A percentile compares a stretch with the other conserved stretches of the same genome.
Evolutionary conservation across 441 rosid species (phyloP).

Genomic region (Adansonia madagascariensis): DNA sequence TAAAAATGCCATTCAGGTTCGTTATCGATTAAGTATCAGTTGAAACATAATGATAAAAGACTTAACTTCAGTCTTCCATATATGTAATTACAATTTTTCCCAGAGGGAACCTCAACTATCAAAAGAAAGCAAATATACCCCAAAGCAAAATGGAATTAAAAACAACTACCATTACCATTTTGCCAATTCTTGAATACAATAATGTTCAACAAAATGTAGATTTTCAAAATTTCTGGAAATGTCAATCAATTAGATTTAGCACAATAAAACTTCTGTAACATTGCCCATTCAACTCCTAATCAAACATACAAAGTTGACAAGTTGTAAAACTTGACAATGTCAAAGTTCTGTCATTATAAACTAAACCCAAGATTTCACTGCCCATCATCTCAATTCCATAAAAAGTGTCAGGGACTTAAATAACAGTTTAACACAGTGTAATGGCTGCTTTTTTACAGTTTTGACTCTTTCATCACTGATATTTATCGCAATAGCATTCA

Average conservation of each 20-base stretch:
- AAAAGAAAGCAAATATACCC: slow-evolving; percentile 1
- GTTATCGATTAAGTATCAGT: too few relatives aligned
- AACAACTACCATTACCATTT: neutral
- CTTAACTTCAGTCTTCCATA: neutral
- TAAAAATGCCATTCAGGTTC: too few relatives aligned
- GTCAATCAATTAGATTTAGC: neutral
- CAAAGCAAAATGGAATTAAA: neutral
- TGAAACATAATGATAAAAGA: too few relatives aligned
- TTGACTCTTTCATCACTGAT: too few relatives aligned
- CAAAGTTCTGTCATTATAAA: neutral
- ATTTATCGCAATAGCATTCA: too few relatives aligned
- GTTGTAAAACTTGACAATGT: neutral
- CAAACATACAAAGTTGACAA: neutral
- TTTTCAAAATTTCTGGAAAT: neutral
- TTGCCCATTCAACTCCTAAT: neutral
- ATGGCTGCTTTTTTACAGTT: too few relatives aligned
- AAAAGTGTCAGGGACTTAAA: too few relatives aligned
- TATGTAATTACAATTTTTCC: neutral
- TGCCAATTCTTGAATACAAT: neutral
- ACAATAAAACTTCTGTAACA: slow-evolving; percentile 2
- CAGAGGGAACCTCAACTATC: neutral
- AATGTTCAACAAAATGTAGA: neutral
- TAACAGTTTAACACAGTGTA: too few relatives aligned
- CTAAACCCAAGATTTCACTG: neutral
- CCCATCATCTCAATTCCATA: slow-evolving; percentile 15